phyloP scores from a whole-genome alignment of 73 alveolate genomes.

The Paramecium sonneborni region DNA sequence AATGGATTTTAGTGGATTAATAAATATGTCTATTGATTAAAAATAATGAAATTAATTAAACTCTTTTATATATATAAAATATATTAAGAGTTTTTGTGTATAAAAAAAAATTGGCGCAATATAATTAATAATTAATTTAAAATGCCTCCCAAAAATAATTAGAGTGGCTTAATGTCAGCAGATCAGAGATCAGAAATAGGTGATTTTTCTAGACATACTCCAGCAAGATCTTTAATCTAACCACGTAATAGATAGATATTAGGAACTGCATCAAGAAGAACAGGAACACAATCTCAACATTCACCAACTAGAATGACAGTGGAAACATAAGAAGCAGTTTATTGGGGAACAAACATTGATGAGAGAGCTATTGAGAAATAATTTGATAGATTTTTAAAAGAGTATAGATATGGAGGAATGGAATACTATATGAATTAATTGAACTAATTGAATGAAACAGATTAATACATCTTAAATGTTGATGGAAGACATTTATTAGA shows the following conservation, averaged over 20 bases:
- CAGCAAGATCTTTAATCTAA: background rate
- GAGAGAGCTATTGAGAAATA: conserved; percentile 80
- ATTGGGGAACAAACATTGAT: conserved; percentile 96
- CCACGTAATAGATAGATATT: background rate
- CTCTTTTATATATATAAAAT: background rate
- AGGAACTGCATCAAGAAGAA: conserved; percentile 11
- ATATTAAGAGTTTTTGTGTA: background rate
- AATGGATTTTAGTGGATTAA: background rate
- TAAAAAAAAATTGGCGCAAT: conserved; percentile 30
- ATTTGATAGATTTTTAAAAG: conserved; percentile 81
- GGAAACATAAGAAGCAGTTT: conserved; percentile 67
- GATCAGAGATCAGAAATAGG: conserved; percentile 35
- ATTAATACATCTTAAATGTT: conserved; percentile 77
- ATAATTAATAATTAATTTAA: conserved; percentile 17
- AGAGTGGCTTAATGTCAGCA: conserved; percentile 1
- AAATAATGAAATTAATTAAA: background rate
- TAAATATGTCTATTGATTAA: background rate
- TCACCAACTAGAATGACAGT: background rate
- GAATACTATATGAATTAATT: conserved; percentile 78
- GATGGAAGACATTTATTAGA: conserved; percentile 91
- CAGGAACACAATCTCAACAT: conserved; percentile 35
- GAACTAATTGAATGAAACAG: conserved; percentile 80
- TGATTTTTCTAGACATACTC: conserved; percentile 29
- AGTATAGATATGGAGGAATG: conserved; percentile 64
- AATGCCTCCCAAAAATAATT: conserved; percentile 26